Evolutionary conservation across 495 filamentous ascomycete genomes (phyloP).

Genomic region (Penicillium desertorum): DNA sequence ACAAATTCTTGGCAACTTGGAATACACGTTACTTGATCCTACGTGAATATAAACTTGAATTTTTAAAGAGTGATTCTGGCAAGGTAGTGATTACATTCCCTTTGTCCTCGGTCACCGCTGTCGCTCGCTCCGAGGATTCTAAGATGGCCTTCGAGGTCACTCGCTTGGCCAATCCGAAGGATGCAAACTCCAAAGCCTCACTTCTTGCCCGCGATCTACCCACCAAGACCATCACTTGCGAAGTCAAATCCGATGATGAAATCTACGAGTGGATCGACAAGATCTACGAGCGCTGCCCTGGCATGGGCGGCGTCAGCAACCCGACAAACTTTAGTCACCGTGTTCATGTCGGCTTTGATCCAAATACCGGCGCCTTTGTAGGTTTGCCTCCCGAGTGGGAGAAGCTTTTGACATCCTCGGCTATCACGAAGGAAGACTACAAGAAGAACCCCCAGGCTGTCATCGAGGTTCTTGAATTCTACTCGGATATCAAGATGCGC

Average conservation of each 20-base stretch:
- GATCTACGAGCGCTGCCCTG: constrained; percentile 92
- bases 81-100: constrained; percentile 78
- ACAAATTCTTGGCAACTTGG: constrained; percentile 83
- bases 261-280: constrained; percentile 98
- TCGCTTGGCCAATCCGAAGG: constrained; percentile 62
- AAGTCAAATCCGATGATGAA: constrained; percentile 91
- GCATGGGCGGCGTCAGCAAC: constrained; percentile 97
- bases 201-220: constrained; percentile 68
- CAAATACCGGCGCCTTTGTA: constrained; percentile 86
- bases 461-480: constrained; percentile 95
- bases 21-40: constrained; percentile 85
- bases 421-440: constrained; percentile 97
- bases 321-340: constrained; percentile 96
- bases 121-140: constrained; percentile 81
- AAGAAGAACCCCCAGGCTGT: constrained; percentile 97
- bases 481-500: constrained; percentile 89
- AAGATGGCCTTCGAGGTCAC: constrained; percentile 91
- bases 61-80: constrained; percentile 82
- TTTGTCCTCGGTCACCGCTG: constrained; percentile 79
- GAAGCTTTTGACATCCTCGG: constrained; percentile 87
- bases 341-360: constrained; percentile 97
- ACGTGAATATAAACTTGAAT: constrained; percentile 84
- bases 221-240: constrained; percentile 77
- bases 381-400: constrained; percentile 96
- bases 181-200: constrained; percentile 58